These are phyloP conservation scores for Allomyces arbusculus DNA, from an alignment of 192 early-diverging fungal genomes.

Conservation along the genomic window DNA sequence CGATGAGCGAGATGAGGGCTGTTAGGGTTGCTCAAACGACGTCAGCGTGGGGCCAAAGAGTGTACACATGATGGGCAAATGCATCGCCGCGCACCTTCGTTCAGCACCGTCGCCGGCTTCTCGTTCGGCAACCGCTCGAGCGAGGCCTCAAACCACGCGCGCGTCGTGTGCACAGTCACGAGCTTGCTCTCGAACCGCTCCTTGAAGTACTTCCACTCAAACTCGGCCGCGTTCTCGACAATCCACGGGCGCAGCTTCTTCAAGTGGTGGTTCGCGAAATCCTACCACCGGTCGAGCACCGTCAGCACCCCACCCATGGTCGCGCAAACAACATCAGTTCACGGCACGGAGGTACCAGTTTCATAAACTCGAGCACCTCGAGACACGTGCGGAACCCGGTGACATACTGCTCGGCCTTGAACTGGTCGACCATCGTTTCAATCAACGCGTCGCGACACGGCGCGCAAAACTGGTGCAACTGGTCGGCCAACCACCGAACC, in stretches of 20 bases:
- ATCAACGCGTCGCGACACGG: slow-evolving; percentile 42
- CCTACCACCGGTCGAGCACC: slow-evolving; percentile 7
- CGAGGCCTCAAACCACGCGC: not conserved
- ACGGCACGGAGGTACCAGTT: slow-evolving; percentile 14
- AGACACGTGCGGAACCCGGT: slow-evolving; percentile 49
- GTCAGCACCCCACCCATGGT: too few species aligned
- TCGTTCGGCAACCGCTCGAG: too few species aligned
- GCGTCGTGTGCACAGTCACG: not conserved
- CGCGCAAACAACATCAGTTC: too few species aligned
- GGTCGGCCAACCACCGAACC: slow-evolving; percentile 33
- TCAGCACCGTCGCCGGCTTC: too few species aligned
- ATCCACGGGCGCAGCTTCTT: slow-evolving; percentile 44
- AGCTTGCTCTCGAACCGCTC: not conserved
- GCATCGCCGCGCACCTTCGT: too few species aligned
- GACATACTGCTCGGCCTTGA: slow-evolving; percentile 33
- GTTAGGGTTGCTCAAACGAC: too few species aligned
- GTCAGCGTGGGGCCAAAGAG: too few species aligned
- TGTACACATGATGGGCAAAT: too few species aligned
- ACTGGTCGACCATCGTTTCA: slow-evolving; percentile 32
- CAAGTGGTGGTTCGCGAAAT: slow-evolving; percentile 44
- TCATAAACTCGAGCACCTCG: slow-evolving; percentile 51
- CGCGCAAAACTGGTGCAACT: slow-evolving; percentile 46
- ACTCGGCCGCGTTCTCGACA: slow-evolving; percentile 38
- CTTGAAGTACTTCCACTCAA: slow-evolving; percentile 46
- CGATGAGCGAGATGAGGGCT: not conserved